Base-by-base conservation (phyloP, 805 yeast species). In the Lipomyces mesembrius region DNA sequence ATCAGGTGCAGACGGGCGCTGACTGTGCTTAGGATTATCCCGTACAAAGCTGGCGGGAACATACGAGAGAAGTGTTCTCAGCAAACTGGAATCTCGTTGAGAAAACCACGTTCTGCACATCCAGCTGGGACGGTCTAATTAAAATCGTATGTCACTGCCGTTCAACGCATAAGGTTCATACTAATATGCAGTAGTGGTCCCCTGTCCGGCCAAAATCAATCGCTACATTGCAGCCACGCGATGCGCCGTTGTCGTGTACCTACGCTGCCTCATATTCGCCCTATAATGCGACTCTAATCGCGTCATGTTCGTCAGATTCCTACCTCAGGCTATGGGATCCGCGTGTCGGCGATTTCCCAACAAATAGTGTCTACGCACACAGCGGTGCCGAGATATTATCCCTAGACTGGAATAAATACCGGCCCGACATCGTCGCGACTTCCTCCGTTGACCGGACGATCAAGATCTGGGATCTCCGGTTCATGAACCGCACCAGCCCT, bases 81-180 rank as follows among this genome's bases (percentile, higher is more conserved):
- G 85, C 90, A 46, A 85, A 85, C 73, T 90, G 95, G 95, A 89
- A 88, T 74, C 75, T 88, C 66, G 84, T 87, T 2, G 89, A 87
- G 69, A 90, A 92, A 78, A 75, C 83, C 3, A 81, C 81, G 20
- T 91, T 94, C 77, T 87, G 89, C 52, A 84, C 94, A 22, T 84
- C 93, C 34, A 89, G 96, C 8, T 94, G 98, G 98, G 98, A 94
- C 77, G 97, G 98, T 0, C 80, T 89, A 0, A 84, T 93, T 51
- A 91, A 91, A 77, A 74, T 91, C 37, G 73, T 70, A 55, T 52
- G 72, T 69, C 8, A 8, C 11, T 12, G n/a, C 4, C 29, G 20
- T 49, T 6, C 34, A 27, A 2, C 14, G 6, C 17, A 11, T n/a
- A 6, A 60, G 57, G 12, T 4, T 6, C 34, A 39, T 8, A 46